Evolutionary conservation across 2,329 filamentous ascomycete genomes (phyloP).

Genomic region (Fusarium fujikuroi): DNA sequence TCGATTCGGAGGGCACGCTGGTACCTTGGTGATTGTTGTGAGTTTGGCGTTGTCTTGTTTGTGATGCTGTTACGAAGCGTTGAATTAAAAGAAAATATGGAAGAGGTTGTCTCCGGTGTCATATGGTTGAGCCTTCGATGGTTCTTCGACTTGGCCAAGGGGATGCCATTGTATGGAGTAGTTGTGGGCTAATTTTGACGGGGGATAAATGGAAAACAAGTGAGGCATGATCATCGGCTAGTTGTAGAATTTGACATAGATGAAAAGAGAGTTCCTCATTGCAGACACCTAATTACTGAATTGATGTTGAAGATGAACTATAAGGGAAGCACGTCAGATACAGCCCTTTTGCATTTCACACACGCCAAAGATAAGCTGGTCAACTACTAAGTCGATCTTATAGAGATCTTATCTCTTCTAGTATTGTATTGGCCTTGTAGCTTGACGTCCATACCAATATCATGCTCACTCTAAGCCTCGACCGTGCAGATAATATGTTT

Average conservation of each 20-base stretch:
- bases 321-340: neutral
- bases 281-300: neutral
- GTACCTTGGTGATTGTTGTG: constrained; percentile 48
- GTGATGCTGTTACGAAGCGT: constrained; percentile 19
- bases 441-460: neutral
- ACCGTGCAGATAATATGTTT: neutral
- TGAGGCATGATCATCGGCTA: neutral
- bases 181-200: neutral
- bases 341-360: neutral
- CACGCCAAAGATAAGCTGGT: fast-evolving
- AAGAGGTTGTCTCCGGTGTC: neutral
- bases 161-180: neutral
- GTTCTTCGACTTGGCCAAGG: neutral
- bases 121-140: neutral
- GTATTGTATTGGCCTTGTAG: neutral
- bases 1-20: constrained; percentile 48
- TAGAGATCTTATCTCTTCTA: fast-evolving
- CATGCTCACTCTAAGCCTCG: too few species aligned
- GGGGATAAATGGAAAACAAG: neutral
- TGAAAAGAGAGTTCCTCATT: neutral
- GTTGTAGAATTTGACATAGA: neutral
- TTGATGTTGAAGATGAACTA: neutral
- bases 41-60: constrained; percentile 16
- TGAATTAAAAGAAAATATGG: neutral
- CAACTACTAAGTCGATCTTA: fast-evolving